phyloP scores from a whole-genome alignment of 2,329 filamentous ascomycete species.

The Fusarium verticillioides region DNA sequence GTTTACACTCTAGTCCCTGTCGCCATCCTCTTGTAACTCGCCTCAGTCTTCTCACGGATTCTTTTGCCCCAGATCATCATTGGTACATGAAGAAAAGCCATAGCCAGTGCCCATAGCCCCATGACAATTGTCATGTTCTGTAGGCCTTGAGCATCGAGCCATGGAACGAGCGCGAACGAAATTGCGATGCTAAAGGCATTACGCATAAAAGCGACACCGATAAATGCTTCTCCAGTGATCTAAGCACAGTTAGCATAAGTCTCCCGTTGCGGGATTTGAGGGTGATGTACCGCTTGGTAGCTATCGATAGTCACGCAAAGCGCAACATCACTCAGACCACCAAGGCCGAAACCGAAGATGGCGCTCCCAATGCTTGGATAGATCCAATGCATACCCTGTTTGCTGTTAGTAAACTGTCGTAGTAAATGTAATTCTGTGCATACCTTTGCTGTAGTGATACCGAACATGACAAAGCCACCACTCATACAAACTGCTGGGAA shows the following conservation, averaged over 20 bases:
- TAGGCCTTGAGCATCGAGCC: conserved; percentile 17
- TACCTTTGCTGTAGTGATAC: conserved; percentile 48
- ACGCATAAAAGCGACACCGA: conserved; percentile 13
- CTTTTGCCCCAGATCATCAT: conserved; percentile 22
- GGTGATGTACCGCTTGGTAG: conserved; percentile 29
- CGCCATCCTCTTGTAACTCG: conserved; percentile 15
- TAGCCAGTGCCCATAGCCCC: conserved; percentile 10
- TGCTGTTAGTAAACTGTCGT: neutral
- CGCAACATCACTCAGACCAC: conserved; percentile 48
- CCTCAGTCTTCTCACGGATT: conserved; percentile 9
- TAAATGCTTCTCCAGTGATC: conserved; percentile 26
- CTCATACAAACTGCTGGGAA: conserved; percentile 47
- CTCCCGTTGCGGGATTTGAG: fast-evolving
- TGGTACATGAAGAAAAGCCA: conserved; percentile 16
- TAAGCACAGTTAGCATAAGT: neutral
- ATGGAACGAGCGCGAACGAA: conserved; percentile 24
- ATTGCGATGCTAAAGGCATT: conserved; percentile 29
- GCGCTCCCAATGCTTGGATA: conserved; percentile 49
- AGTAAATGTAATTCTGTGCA: neutral
- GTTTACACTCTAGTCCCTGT: neutral
- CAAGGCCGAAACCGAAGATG: conserved; percentile 50
- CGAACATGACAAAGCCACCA: conserved; percentile 52
- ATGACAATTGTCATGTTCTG: conserved; percentile 28
- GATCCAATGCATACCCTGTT: conserved; percentile 55
- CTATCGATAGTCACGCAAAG: conserved; percentile 50